A percentile compares a stretch with the other conserved stretches of the same genome.
Conservation (phyloP, 176 grass and related monocot genomes). For the Carex kokanica region DNA sequence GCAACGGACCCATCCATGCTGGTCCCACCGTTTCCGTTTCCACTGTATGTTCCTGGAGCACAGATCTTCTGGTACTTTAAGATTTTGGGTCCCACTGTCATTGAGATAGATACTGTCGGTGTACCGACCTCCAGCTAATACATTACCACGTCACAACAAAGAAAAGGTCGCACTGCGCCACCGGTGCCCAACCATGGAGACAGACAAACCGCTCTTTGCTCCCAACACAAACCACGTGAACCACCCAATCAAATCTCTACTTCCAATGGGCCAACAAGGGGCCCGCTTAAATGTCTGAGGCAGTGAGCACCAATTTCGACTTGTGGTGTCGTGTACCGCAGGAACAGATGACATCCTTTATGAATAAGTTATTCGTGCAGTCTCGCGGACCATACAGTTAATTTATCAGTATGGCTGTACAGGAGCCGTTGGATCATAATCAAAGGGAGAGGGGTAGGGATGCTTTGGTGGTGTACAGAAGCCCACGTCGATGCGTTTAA, state of each 20-base stretch:
- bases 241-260: neutral
- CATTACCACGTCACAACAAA: neutral
- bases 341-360: neutral
- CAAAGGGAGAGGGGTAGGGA: neutral
- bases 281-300: neutral
- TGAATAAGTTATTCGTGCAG: slow-evolving; percentile 19
- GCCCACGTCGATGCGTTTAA: neutral
- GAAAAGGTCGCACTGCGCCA: neutral
- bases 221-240: slow-evolving; percentile 5
- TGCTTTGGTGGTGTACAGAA: neutral
- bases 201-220: neutral
- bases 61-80: neutral
- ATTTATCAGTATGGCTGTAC: neutral
- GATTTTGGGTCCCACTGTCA: neutral
- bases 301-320: neutral
- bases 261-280: neutral
- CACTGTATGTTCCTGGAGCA: neutral
- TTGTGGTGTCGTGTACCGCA: neutral
- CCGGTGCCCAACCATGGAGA: neutral
- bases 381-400: neutral
- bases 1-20: neutral
- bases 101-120: too few species aligned
- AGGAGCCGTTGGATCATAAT: neutral
- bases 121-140: neutral
- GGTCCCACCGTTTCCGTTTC: neutral